phyloP scores from a whole-genome alignment of 441 rosid genomes.

The Adansonia rubrostipa region DNA sequence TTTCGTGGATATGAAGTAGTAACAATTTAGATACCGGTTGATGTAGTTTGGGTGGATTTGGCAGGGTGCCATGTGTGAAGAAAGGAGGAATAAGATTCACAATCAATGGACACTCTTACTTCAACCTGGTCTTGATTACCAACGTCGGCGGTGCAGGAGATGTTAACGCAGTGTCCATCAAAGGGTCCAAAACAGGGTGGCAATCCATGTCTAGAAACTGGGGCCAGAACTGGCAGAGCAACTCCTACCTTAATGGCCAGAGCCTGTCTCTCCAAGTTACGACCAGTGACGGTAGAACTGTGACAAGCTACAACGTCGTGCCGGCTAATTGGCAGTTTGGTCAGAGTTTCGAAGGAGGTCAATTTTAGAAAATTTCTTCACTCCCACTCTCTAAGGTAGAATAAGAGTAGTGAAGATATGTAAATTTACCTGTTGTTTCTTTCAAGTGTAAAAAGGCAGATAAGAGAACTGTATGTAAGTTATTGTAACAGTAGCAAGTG shows the following conservation, averaged over 20 bases:
- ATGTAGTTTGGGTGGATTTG: not conserved
- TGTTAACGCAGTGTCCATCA: constrained; percentile 41
- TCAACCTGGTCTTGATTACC: constrained; percentile 48
- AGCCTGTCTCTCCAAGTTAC: constrained; percentile 41
- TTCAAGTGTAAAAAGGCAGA: not conserved
- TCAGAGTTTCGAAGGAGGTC: constrained; percentile 33
- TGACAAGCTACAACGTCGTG: constrained; percentile 29
- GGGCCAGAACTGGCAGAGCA: constrained; percentile 59
- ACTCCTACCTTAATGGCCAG: constrained; percentile 42
- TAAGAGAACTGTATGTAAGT: not conserved
- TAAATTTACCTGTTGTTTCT: not conserved
- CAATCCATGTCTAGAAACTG: constrained; percentile 50
- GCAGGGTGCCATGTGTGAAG: constrained; percentile 42
- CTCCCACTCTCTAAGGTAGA: not conserved
- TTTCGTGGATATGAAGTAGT: not conserved
- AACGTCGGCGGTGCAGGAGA: constrained; percentile 51
- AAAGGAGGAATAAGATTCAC: constrained; percentile 48
- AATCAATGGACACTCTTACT: constrained; percentile 49
- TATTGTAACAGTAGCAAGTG: not conserved
- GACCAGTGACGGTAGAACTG: constrained; percentile 31
- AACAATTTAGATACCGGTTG: not conserved
- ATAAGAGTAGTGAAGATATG: not conserved
- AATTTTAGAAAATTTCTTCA: constrained; percentile 21
- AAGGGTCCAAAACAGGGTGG: constrained; percentile 47
- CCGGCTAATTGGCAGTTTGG: constrained; percentile 37